Percentiles rank a stretch among this genome's conserved stretches.
Conservation (phyloP, 2,329 filamentous ascomycete genomes). For the Waltergamsia citrina region DNA sequence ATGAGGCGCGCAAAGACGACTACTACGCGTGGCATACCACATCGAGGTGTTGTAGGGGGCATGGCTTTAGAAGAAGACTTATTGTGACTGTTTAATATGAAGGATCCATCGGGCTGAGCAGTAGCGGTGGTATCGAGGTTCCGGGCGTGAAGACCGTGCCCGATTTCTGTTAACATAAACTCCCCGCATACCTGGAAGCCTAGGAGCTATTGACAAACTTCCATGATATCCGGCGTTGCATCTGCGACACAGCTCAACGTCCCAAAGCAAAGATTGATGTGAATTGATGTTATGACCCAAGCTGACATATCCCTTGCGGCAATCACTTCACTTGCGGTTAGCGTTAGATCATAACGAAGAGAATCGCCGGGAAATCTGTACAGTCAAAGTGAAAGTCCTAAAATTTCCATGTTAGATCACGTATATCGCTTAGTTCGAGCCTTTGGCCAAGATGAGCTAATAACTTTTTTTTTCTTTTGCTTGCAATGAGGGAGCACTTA, state of each 20-base stretch:
- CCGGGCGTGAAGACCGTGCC: conserved; percentile 25
- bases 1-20: conserved; percentile 22
- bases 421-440: conserved; percentile 11
- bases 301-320: conserved; percentile 9
- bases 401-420: conserved; percentile 11
- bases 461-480: background rate
- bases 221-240: conserved; percentile 7
- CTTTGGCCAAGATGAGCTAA: background rate
- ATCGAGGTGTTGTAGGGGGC: conserved; percentile 13
- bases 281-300: conserved; percentile 15
- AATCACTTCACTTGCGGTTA: conserved; percentile 3
- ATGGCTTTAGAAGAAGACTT: conserved; percentile 19
- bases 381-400: conserved; percentile 13
- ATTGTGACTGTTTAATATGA: conserved; percentile 21
- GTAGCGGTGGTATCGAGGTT: conserved; percentile 28
- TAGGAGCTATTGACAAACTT: conserved; percentile 8
- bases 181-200: conserved; percentile 16
- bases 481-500: background rate
- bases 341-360: background rate
- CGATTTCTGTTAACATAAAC: conserved; percentile 28
- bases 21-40: conserved; percentile 15
- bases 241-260: conserved; percentile 8
- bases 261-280: conserved; percentile 20
- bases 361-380: no score
- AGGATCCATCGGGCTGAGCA: conserved; percentile 18